Conservation (phyloP, 78 protist species). For the Acrasis kona region DNA sequence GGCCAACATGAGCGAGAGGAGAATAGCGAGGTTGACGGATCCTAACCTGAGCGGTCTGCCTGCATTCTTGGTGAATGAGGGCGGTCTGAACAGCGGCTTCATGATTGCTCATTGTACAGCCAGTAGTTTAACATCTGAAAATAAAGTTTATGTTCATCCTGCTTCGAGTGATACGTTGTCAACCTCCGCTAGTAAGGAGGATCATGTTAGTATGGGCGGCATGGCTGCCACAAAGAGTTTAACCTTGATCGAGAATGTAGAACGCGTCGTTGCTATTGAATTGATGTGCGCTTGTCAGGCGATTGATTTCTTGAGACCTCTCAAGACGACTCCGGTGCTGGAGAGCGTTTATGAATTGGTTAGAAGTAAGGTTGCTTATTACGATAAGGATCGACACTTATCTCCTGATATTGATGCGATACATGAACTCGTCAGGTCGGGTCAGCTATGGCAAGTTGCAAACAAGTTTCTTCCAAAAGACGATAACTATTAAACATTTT, state of each 20-base stretch:
- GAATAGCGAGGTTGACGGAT: conserved; percentile 71
- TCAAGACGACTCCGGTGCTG: conserved; percentile 37
- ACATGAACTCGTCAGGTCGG: conserved; percentile 22
- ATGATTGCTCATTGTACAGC: conserved; percentile 89
- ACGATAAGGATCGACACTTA: conserved; percentile 55
- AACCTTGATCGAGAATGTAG: conserved; percentile 56
- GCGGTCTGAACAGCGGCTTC: conserved; percentile 78
- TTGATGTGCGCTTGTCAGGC: conserved; percentile 75
- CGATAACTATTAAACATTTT: too few species aligned
- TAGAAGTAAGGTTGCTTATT: conserved; percentile 38
- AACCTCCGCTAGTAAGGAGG: conserved; percentile 74
- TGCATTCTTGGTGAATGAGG: conserved; percentile 54
- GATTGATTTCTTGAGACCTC: conserved; percentile 48
- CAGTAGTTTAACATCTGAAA: conserved; percentile 74
- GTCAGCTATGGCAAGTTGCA: neutral
- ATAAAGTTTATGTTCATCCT: conserved; percentile 81
- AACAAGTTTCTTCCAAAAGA: too few species aligned
- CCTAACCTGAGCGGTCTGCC: conserved; percentile 54
- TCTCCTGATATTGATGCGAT: conserved; percentile 56
- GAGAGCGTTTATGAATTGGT: conserved; percentile 53
- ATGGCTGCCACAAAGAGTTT: conserved; percentile 62
- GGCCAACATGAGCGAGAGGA: conserved; percentile 64
- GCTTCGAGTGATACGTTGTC: conserved; percentile 64
- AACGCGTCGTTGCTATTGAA: conserved; percentile 70
- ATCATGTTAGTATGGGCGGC: conserved; percentile 84